Percentiles rank a stretch among this genome's conserved stretches.
These are phyloP conservation scores for Apiospora rasikravindrae DNA, from an alignment of 2,329 filamentous ascomycete genomes.

Conservation along the genomic window DNA sequence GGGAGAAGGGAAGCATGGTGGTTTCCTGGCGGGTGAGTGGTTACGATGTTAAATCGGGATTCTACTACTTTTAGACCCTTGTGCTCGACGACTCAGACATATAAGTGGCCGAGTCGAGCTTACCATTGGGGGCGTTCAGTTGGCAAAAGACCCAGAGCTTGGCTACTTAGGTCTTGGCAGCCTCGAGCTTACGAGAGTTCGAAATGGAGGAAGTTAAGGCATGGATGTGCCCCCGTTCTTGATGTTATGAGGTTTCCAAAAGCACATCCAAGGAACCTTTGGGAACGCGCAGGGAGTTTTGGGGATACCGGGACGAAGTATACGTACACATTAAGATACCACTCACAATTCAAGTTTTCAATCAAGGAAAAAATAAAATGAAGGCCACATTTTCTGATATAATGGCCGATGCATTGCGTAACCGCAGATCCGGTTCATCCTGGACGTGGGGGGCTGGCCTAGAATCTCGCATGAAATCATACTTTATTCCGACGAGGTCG, in stretches of 20 bases:
- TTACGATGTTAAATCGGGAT: neutral
- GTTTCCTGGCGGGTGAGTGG: neutral
- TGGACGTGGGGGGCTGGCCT: neutral
- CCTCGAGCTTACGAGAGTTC: neutral
- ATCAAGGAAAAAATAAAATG: too few species aligned
- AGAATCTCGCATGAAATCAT: neutral
- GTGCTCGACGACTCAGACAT: neutral
- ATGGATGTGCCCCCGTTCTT: neutral
- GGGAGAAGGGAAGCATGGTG: neutral
- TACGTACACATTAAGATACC: conserved; percentile 8
- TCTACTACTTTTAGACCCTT: neutral
- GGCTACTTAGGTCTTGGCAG: neutral
- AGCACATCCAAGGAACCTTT: neutral
- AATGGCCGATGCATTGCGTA: neutral
- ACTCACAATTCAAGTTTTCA: neutral
- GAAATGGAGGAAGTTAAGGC: neutral
- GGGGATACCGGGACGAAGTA: conserved; percentile 2
- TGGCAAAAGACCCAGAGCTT: neutral
- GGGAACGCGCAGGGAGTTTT: neutral
- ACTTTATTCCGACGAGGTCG: neutral
- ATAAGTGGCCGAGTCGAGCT: neutral
- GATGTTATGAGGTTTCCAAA: neutral
- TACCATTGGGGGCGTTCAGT: neutral
- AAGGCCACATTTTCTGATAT: neutral
- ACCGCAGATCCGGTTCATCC: neutral